Evolutionary conservation across 345 rosid genomes (phyloP).

Genomic region (Eucalyptus sp.): DNA sequence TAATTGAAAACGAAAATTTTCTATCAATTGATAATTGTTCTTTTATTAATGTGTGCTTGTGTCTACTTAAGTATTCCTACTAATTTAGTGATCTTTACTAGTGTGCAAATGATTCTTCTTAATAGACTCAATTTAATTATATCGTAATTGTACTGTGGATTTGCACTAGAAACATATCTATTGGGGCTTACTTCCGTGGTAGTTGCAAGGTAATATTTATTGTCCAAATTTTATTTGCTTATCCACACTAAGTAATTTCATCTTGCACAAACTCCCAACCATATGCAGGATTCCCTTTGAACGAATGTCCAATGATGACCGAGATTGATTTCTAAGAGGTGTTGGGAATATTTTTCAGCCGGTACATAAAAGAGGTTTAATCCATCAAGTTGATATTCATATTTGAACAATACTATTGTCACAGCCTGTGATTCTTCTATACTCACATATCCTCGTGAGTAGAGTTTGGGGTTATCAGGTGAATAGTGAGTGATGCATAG

Average conservation of each 20-base stretch:
- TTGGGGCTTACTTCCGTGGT: neutral
- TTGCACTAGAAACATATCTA: fast-evolving
- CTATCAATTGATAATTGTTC: too few relatives aligned
- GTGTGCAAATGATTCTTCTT: neutral
- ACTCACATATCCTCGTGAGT: too few relatives aligned
- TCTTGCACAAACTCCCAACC: neutral
- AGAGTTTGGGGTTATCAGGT: too few relatives aligned
- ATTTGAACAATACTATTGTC: too few relatives aligned
- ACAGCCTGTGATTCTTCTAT: fast-evolving
- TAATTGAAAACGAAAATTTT: too few relatives aligned
- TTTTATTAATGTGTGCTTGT: neutral
- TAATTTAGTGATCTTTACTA: neutral
- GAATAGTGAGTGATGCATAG: too few relatives aligned
- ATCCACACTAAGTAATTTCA: neutral
- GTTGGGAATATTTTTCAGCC: neutral
- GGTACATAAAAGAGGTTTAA: neutral
- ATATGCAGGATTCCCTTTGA: neutral
- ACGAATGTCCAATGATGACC: neutral
- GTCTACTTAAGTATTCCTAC: neutral
- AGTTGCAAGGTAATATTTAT: neutral
- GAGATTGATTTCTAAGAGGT: neutral
- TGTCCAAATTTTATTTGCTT: neutral
- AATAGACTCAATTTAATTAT: neutral
- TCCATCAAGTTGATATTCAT: too few relatives aligned
- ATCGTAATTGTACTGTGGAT: too few relatives aligned